These are phyloP conservation scores for Microdochium nivale DNA, from an alignment of 2,329 filamentous ascomycete genomes.

Conservation along the genomic window DNA sequence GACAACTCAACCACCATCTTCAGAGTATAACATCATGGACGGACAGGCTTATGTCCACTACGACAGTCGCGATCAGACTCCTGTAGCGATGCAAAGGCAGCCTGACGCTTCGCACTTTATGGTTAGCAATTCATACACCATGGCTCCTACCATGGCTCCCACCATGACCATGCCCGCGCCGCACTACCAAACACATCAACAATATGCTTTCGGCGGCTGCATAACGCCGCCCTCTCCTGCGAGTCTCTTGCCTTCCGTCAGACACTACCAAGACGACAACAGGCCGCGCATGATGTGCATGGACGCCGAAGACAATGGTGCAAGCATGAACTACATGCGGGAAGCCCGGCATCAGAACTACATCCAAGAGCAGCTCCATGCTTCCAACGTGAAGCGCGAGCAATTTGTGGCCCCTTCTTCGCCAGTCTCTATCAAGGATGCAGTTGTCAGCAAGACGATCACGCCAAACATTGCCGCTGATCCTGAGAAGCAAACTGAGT, in stretches of 20 bases:
- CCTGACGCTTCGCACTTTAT: background rate
- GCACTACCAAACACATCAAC: background rate
- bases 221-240: background rate
- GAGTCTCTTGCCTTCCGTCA: background rate
- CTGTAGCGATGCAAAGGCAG: background rate
- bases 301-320: slow-evolving; percentile 19
- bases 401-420: slow-evolving; percentile 9
- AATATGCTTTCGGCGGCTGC: background rate
- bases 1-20: background rate
- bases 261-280: slow-evolving; percentile 24
- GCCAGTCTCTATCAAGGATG: slow-evolving; percentile 5
- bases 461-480: slow-evolving; percentile 36
- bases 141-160: background rate
- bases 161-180: background rate
- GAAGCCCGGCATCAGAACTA: slow-evolving; percentile 9
- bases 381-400: slow-evolving; percentile 26
- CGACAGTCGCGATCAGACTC: background rate
- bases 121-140: background rate
- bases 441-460: slow-evolving; percentile 27
- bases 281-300: slow-evolving; percentile 16
- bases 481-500: slow-evolving; percentile 46
- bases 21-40: background rate
- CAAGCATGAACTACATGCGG: slow-evolving; percentile 8
- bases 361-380: slow-evolving; percentile 19
- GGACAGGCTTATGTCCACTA: background rate